Evolutionary conservation across 1,284 basidiomycete genomes (phyloP), one percentile per base, ranked within the genome.

Genomic region (Leccinum brunneo-olivaceum): DNA sequence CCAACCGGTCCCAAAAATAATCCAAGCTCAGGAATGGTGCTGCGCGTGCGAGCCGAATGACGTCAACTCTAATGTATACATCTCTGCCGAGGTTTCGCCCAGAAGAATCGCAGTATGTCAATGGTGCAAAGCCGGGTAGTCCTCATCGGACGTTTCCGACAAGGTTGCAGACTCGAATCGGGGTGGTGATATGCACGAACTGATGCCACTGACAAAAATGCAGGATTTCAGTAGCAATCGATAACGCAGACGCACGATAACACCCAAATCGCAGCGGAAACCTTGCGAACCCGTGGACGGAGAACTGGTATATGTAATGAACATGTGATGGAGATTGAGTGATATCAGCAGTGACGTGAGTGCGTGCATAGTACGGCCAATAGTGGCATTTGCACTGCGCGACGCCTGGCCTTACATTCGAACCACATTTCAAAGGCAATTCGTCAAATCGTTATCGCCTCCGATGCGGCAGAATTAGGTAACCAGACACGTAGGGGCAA

Each of bases 251-350:
- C n/a, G n/a, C n/a, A n/a, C n/a, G n/a, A n/a, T n/a, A n/a, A n/a
- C 44, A 77, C 74, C 75, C 74, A 77, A 57, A 78, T 76, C 74
- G 75, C 77, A 2, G 74, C 75, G 50, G 76, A 79, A 54, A 79
- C 67, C 58, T 79, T 77, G 3, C 76, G 68, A 18, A 77, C 63
- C 57, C 67, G 77, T 25, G 70, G 61, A 32, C 72, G 71, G 18
- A 72, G 67, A 25, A 14, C 66, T 69, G 2, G 74, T 69, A 44
- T 73, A 74, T 51, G 77, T 75, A 44, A 69, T 77, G n/a, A n/a
- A n/a, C n/a, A n/a, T 71, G 76, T 21, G 33, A 44, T 1, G 6
- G 27, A 34, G 23, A 20, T n/a, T 49, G n/a, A 44, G 39, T 20
- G 15, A 15, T 7, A n/a, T n/a, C n/a, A n/a, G n/a, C n/a, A n/a